A percentile compares a stretch with the other conserved stretches of the same genome.
phyloP scores from a whole-genome alignment of 306 rosid genomes.

The Casuarina glauca region DNA sequence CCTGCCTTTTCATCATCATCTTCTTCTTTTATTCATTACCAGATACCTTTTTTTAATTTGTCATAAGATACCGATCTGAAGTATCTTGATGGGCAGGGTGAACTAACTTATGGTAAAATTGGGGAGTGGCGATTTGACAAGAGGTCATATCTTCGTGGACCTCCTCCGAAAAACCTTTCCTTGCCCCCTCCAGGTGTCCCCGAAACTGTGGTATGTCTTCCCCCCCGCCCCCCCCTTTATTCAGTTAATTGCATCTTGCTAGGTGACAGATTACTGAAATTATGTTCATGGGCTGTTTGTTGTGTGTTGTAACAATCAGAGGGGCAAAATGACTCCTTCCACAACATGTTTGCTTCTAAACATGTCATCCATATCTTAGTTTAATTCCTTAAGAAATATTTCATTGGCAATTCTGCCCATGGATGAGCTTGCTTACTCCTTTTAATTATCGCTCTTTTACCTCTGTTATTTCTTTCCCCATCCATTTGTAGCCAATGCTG shows the following conservation, averaged over 20 bases:
- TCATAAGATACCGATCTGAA: constrained; percentile 13
- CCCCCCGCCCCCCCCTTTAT: constrained; percentile 22
- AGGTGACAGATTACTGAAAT: neutral
- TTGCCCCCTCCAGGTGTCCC: constrained; percentile 97
- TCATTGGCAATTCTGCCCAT: neutral
- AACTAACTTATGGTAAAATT: constrained; percentile 77
- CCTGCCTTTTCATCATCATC: neutral
- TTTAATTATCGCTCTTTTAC: neutral
- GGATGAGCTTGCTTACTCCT: neutral
- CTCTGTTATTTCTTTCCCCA: neutral
- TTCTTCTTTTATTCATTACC: constrained; percentile 22
- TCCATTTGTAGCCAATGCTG: neutral
- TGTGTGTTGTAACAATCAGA: no score
- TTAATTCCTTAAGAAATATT: no score
- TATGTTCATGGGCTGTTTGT: neutral
- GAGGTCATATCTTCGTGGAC: constrained; percentile 80
- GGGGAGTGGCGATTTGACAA: constrained; percentile 99
- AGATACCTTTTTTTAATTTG: neutral
- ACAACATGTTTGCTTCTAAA: neutral
- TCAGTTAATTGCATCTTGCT: constrained; percentile 12
- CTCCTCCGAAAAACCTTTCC: constrained; percentile 75
- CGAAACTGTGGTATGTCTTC: constrained; percentile 91
- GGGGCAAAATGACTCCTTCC: no score
- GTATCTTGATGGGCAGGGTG: constrained; percentile 59
- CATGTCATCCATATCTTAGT: no score